Conservation (phyloP, 768 basidiomycete genomes). For the Gautieria morchelliformis region DNA sequence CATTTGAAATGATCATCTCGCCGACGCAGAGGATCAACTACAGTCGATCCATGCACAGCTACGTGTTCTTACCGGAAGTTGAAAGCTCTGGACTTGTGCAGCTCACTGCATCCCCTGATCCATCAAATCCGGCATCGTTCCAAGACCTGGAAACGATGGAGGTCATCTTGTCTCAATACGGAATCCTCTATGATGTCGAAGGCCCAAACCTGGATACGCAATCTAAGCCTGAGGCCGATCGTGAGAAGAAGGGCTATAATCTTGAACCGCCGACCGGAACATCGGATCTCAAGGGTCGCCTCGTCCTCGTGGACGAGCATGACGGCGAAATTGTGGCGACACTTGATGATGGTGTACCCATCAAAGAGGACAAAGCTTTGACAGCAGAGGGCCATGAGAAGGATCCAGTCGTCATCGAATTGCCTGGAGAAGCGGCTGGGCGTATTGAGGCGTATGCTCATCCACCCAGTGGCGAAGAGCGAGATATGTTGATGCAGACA, state of each 20-base stretch:
- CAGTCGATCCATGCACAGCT: conserved; percentile 27
- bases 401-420: conserved; percentile 65
- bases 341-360: conserved; percentile 45
- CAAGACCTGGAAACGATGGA: conserved; percentile 61
- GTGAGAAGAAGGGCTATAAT: conserved; percentile 6
- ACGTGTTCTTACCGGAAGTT: conserved; percentile 36
- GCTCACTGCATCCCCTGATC: conserved; percentile 21
- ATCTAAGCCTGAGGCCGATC: not conserved
- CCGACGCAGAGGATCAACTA: conserved; percentile 41
- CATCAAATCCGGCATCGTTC: conserved; percentile 25
- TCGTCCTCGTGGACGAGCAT: conserved; percentile 65
- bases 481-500: conserved; percentile 55
- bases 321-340: conserved; percentile 65
- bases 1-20: conserved; percentile 50
- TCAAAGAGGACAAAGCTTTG: conserved; percentile 53
- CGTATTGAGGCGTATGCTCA: conserved; percentile 49
- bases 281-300: conserved; percentile 35
- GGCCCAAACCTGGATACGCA: conserved; percentile 10
- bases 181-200: conserved; percentile 19
- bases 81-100: conserved; percentile 16
- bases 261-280: conserved; percentile 6
- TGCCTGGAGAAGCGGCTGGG: conserved; percentile 36
- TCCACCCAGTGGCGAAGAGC: conserved; percentile 54
- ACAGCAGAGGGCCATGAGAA: conserved; percentile 39
- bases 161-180: conserved; percentile 58